Evolutionary conservation across 208 protist species (phyloP).

Genomic region (Balamuthia mandrillaris): DNA sequence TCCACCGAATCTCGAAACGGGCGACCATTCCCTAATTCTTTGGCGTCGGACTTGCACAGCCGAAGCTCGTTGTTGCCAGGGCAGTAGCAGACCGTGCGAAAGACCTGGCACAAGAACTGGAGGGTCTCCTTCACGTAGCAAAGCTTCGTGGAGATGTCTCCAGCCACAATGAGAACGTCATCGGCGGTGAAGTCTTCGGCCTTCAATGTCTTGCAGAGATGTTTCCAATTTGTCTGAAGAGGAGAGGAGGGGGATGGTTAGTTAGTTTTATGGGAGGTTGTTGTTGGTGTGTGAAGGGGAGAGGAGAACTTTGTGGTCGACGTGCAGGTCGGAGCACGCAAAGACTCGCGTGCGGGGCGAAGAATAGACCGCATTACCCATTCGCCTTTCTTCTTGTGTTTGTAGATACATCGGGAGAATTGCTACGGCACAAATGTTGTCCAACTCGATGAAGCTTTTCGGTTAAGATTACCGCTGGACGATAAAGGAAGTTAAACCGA

Average conservation of each 20-base stretch:
- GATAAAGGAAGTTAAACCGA: no score
- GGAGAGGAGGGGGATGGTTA: neutral
- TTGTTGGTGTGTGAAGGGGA: neutral
- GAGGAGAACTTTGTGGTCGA: conserved; percentile 29
- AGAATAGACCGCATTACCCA: no score
- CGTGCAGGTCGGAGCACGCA: conserved; percentile 30
- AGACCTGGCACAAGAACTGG: neutral
- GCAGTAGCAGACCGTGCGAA: conserved; percentile 33
- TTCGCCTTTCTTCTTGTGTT: no score
- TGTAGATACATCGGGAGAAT: no score
- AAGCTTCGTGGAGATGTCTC: conserved; percentile 18
- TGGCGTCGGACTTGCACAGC: neutral
- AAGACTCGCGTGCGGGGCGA: neutral
- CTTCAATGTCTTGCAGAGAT: neutral
- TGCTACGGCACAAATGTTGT: no score
- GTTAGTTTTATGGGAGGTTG: no score
- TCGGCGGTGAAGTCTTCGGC: neutral
- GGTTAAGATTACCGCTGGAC: no score
- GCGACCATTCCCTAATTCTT: neutral
- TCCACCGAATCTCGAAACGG: neutral
- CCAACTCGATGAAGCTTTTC: no score
- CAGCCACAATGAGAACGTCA: conserved; percentile 34
- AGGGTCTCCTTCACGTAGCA: neutral
- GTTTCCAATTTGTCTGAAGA: conserved; percentile 18
- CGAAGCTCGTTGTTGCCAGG: conserved; percentile 29